phyloP scores from a whole-genome alignment of 192 early-diverging fungal species.

The Linnemannia elongata region DNA sequence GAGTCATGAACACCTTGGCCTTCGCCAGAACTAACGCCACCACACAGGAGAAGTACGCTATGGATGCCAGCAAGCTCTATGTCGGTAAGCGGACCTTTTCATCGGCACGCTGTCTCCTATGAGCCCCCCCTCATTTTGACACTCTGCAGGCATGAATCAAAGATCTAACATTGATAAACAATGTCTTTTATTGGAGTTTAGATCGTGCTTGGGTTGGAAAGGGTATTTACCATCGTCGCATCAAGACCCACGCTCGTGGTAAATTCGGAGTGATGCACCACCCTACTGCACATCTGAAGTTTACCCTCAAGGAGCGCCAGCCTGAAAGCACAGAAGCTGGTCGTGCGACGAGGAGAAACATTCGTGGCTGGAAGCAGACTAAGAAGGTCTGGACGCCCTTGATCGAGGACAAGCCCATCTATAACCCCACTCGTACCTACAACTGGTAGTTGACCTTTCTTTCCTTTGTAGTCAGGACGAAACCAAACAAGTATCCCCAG shows the following conservation, averaged over 20 bases:
- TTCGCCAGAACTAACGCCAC: conserved; percentile 78
- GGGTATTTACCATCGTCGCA: conserved; percentile 78
- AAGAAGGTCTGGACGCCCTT: conserved; percentile 80
- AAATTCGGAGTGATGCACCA: conserved; percentile 82
- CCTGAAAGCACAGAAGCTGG: conserved; percentile 41
- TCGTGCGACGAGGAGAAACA: conserved; percentile 62
- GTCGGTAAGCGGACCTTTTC: conserved; percentile 58
- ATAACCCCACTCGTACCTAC: conserved; percentile 76
- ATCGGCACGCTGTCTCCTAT: neutral
- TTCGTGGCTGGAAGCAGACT: conserved; percentile 74
- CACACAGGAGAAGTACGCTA: conserved; percentile 67
- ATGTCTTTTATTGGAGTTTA: conserved; percentile 17
- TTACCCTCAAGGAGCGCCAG: conserved; percentile 77
- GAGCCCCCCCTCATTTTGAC: neutral
- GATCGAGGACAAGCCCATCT: conserved; percentile 79
- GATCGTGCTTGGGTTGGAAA: conserved; percentile 91
- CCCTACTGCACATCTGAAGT: conserved; percentile 85
- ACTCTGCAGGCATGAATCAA: neutral
- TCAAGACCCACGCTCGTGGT: conserved; percentile 84
- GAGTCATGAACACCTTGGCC: conserved; percentile 75
- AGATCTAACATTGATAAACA: neutral
- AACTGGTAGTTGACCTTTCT: conserved; percentile 73
- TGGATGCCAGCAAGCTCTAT: conserved; percentile 73
- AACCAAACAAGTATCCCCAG: neutral
- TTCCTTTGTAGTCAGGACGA: neutral